Conservation (phyloP, 345 rosid genomes). For the Sisymbrium irio region DNA sequence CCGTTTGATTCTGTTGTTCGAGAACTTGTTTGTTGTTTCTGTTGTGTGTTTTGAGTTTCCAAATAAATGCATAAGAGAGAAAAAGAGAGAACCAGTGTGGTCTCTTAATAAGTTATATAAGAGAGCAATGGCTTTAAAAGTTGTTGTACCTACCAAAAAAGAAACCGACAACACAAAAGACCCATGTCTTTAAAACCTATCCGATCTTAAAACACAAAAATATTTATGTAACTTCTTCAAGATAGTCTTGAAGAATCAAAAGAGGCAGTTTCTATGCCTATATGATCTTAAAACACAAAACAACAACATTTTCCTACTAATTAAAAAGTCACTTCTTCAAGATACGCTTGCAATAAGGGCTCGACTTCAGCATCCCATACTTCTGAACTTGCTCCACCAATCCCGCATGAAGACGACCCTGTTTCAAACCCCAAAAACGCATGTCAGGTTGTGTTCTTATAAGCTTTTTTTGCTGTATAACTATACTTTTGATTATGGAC, state of each 20-base stretch:
- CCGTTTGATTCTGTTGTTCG: background rate
- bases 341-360: constrained; percentile 54
- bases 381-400: constrained; percentile 50
- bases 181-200: background rate
- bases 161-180: constrained; percentile 12
- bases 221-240: constrained; percentile 43
- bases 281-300: background rate
- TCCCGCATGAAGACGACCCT: constrained; percentile 50
- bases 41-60: constrained; percentile 19
- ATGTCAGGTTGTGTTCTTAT: background rate
- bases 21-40: constrained; percentile 14
- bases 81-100: constrained; percentile 22
- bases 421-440: constrained; percentile 18
- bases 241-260: constrained; percentile 42
- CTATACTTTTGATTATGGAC: background rate
- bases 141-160: constrained; percentile 1
- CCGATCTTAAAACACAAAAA: background rate
- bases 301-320: background rate
- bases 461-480: background rate
- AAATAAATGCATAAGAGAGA: constrained; percentile 24
- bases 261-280: background rate
- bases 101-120: background rate
- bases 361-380: constrained; percentile 44
- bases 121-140: background rate
- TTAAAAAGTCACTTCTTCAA: constrained; percentile 44